These are phyloP conservation scores for Sporothrix pseudoabietina DNA, from an alignment of 2,329 filamentous ascomycete species.

Conservation along the genomic window DNA sequence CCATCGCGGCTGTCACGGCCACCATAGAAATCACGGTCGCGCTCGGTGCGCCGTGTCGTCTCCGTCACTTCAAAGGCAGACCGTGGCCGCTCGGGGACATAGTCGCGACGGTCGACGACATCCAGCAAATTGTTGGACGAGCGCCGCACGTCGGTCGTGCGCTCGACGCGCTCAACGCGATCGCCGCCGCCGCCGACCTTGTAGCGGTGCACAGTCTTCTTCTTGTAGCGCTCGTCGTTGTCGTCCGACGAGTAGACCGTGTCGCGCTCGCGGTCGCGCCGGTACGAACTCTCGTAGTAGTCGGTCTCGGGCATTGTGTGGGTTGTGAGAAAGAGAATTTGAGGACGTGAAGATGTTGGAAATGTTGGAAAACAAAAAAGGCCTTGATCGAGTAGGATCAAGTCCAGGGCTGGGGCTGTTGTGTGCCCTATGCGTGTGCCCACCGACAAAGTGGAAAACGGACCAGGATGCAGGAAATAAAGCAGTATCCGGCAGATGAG, in stretches of 20 bases:
- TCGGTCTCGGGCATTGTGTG: conserved; percentile 43
- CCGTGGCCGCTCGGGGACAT: conserved; percentile 53
- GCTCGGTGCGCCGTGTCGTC: conserved; percentile 38
- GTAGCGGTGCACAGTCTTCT: conserved; percentile 56
- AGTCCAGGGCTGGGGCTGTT: neutral
- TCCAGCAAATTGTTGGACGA: conserved; percentile 48
- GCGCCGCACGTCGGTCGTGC: conserved; percentile 36
- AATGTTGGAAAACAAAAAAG: neutral
- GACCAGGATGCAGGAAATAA: neutral
- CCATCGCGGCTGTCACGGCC: conserved; percentile 33
- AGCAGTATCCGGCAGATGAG: neutral
- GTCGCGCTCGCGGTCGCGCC: conserved; percentile 30
- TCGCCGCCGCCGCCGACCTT: conserved; percentile 50
- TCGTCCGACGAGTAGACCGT: conserved; percentile 43
- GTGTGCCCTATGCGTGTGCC: neutral
- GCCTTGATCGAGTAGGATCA: neutral
- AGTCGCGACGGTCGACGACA: conserved; percentile 47
- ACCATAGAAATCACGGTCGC: conserved; percentile 34
- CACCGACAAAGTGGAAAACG: neutral
- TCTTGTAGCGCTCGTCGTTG: conserved; percentile 46
- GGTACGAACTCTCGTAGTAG: conserved; percentile 30
- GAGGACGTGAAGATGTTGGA: neutral
- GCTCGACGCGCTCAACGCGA: conserved; percentile 45
- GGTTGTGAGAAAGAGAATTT: neutral
- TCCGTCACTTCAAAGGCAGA: conserved; percentile 51